phyloP scores from a whole-genome alignment of 306 rosid genomes.

The Pyrus bretschneideri region DNA sequence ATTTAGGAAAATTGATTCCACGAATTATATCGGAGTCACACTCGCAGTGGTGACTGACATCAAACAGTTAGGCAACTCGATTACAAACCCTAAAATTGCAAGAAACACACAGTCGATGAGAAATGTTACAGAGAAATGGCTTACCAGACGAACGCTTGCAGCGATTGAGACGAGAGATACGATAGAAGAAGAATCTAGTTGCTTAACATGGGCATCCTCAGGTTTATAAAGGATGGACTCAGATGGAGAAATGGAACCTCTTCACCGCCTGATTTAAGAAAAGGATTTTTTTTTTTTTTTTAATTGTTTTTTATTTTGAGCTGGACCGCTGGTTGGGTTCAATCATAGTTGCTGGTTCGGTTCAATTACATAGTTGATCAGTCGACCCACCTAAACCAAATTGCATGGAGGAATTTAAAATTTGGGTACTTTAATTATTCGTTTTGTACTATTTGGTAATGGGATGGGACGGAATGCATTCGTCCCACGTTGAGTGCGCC shows the following conservation, averaged over 20 bases:
- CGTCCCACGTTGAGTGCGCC: no score
- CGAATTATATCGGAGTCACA: background rate
- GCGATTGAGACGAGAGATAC: background rate
- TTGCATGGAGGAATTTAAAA: no score
- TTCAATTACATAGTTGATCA: no score
- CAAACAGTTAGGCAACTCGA: background rate
- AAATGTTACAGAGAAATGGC: background rate
- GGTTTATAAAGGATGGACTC: background rate
- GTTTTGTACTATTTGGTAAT: no score
- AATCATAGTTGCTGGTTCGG: no score
- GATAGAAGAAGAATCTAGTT: background rate
- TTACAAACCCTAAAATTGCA: background rate
- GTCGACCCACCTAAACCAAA: background rate
- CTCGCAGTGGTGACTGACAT: background rate
- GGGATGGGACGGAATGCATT: no score
- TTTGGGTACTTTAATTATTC: no score
- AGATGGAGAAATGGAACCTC: background rate
- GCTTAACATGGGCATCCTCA: background rate
- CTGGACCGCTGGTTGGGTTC: no score
- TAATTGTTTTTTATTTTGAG: no score
- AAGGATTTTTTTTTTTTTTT: background rate
- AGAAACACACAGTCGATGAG: background rate
- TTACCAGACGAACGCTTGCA: background rate
- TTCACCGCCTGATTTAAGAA: background rate
- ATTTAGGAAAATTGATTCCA: background rate